Evolutionary conservation across 164 flowering plant genomes (phyloP).

Genomic region (Malania oleifera): DNA sequence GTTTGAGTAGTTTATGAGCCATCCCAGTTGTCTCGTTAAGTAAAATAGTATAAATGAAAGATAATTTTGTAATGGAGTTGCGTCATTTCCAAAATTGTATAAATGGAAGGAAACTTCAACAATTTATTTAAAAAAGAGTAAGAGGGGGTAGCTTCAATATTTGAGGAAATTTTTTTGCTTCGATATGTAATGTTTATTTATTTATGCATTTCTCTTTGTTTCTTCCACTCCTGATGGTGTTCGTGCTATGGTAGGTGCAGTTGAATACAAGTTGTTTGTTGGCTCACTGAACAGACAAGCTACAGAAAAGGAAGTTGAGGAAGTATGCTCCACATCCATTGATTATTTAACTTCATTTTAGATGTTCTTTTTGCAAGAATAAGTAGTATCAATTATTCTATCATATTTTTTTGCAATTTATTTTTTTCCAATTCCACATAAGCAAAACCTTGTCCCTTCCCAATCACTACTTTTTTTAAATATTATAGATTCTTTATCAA

Average conservation of each 20-base stretch:
- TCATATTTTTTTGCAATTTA: not conserved
- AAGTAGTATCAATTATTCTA: not conserved
- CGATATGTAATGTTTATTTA: not conserved
- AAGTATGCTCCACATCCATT: slow-evolving; percentile 38
- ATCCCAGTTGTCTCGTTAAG: no score
- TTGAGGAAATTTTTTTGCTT: not conserved
- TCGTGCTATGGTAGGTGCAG: slow-evolving; percentile 53
- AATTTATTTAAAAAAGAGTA: no score
- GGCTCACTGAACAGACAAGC: slow-evolving; percentile 91
- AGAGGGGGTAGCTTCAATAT: no score
- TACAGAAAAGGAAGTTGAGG: slow-evolving; percentile 84
- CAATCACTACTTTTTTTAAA: not conserved
- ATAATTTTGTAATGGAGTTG: no score
- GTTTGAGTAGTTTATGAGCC: no score
- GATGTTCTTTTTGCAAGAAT: not conserved
- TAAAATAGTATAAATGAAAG: no score
- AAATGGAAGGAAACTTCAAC: no score
- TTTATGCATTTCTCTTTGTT: slow-evolving; percentile 1
- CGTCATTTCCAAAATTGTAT: no score
- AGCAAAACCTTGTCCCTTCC: no score
- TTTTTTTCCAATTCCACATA: not conserved
- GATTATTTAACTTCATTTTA: not conserved
- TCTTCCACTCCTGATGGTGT: slow-evolving; percentile 6
- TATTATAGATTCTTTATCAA: no score
- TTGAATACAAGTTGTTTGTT: slow-evolving; percentile 88